These are phyloP conservation scores for Penicillium diatomitis DNA, from an alignment of 495 filamentous ascomycete species.

Conservation along the genomic window DNA sequence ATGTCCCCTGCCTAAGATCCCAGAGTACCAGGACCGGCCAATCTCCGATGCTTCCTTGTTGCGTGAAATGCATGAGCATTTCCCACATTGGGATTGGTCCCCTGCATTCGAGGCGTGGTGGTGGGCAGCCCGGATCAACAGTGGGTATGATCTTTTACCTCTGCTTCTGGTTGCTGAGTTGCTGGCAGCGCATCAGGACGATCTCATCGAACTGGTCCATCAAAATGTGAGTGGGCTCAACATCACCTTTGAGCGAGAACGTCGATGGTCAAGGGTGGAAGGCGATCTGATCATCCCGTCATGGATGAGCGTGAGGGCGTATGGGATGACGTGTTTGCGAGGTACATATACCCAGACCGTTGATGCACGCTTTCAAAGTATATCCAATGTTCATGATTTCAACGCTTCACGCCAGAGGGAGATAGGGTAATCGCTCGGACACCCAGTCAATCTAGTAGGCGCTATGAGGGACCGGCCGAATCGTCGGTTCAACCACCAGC, in stretches of 20 bases:
- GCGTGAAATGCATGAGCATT: neutral
- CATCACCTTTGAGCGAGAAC: neutral
- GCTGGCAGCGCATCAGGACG: neutral
- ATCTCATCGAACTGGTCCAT: neutral
- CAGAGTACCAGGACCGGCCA: constrained; percentile 7
- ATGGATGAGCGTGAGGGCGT: too few species aligned
- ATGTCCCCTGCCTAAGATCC: constrained; percentile 4
- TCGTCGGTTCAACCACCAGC: too few species aligned
- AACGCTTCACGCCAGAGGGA: too few species aligned
- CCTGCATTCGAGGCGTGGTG: constrained; percentile 1
- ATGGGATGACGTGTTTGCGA: too few species aligned
- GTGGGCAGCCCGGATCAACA: neutral
- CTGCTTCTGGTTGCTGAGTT: neutral
- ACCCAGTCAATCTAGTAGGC: too few species aligned
- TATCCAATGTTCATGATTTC: too few species aligned
- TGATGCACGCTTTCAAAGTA: too few species aligned
- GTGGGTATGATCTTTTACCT: neutral
- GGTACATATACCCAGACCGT: too few species aligned
- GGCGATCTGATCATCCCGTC: too few species aligned
- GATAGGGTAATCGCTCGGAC: too few species aligned
- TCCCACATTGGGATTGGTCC: neutral
- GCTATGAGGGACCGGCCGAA: too few species aligned
- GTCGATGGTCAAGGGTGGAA: too few species aligned
- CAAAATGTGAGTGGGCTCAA: neutral
- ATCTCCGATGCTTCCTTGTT: neutral